These are phyloP conservation scores for Suillus lakei DNA, from an alignment of 768 basidiomycete species.

Conservation along the genomic window DNA sequence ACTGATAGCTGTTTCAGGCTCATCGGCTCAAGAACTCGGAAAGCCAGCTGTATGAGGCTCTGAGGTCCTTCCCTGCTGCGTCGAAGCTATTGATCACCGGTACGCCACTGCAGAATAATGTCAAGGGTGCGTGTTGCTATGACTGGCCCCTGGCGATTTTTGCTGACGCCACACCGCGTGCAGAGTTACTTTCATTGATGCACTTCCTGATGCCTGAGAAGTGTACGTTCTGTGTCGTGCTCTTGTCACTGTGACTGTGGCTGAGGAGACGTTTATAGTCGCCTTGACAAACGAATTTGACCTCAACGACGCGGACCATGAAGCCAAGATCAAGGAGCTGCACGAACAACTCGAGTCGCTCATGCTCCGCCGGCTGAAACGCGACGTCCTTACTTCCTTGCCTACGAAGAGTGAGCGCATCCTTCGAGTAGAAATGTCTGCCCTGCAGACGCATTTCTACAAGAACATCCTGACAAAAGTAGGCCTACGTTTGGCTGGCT, in stretches of 20 bases:
- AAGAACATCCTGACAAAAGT: slow-evolving; percentile 97
- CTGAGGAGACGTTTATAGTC: slow-evolving; percentile 52
- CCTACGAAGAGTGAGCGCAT: slow-evolving; percentile 99
- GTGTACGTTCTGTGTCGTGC: slow-evolving; percentile 56
- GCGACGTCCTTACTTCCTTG: slow-evolving; percentile 92
- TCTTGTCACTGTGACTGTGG: not conserved
- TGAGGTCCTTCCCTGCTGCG: slow-evolving; percentile 85
- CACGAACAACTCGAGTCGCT: slow-evolving; percentile 91
- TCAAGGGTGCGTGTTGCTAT: slow-evolving; percentile 71
- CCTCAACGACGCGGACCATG: slow-evolving; percentile 90
- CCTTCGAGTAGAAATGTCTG: slow-evolving; percentile 95
- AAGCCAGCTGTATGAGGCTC: slow-evolving; percentile 94
- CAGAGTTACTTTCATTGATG: slow-evolving; percentile 96
- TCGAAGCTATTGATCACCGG: slow-evolving; percentile 97
- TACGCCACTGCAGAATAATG: slow-evolving; percentile 98
- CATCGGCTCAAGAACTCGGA: slow-evolving; percentile 99
- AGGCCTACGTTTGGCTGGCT: slow-evolving; percentile 14
- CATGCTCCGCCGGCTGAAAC: slow-evolving; percentile 95
- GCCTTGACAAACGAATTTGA: slow-evolving; percentile 95
- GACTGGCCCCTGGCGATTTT: slow-evolving; percentile 6
- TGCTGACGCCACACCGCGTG: slow-evolving; percentile 14
- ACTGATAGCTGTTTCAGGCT: slow-evolving; percentile 55
- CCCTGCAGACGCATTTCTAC: slow-evolving; percentile 97
- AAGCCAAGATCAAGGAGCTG: slow-evolving; percentile 92
- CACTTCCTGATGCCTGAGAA: slow-evolving; percentile 99